Evolutionary conservation across 140 eudicot species (phyloP), one percentile per base, ranked within the genome.

Genomic region (Ambrosia hybrid): DNA sequence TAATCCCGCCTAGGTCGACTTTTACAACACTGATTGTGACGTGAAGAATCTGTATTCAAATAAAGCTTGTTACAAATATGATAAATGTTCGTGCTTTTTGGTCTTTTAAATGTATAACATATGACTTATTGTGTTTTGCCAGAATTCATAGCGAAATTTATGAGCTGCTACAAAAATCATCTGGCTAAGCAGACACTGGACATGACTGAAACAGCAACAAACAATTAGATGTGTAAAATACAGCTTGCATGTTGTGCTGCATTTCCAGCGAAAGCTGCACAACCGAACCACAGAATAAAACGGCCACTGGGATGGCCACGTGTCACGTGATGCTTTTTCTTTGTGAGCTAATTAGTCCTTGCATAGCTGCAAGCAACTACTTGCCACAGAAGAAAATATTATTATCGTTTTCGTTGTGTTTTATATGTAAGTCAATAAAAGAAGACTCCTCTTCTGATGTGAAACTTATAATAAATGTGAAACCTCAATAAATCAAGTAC

Each of bases 61-160:
- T 51, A 10, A 55, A 46, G 14, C 51, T 11, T 36, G 43, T 36
- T 16, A 14, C 37, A 10, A 5, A 9, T 56, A 45, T 56, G 3
- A 48, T 10, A 7, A 13, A 55, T 11, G 13, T 9, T 16, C 30
- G 17, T 59, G 48, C 6, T 70, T 70, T 62, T 77, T 36, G 49
- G 21, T 45, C 26, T 61, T 51, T 62, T 62, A 55, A 57, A 43
- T 68, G 11, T 3, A 15, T 52, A 36, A 49, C 76, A 15, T 46
- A 6, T 56, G 15, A n/a, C 9, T 62, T 37, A 56, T 3, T 69
- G 63, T 72, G 55, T 75, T 41, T 43, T 46, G 63, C 37, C 88
- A 89, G 92, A 89, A 78, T 89, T 86, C 63, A 86, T 86, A 65
- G 96, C 96, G n/a, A 89, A 85, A 73, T 86, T 89, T 81, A 89